Evolutionary conservation across 257 asterid species (phyloP), one percentile per base, ranked within the genome.

Genomic region (Solanum piurae): DNA sequence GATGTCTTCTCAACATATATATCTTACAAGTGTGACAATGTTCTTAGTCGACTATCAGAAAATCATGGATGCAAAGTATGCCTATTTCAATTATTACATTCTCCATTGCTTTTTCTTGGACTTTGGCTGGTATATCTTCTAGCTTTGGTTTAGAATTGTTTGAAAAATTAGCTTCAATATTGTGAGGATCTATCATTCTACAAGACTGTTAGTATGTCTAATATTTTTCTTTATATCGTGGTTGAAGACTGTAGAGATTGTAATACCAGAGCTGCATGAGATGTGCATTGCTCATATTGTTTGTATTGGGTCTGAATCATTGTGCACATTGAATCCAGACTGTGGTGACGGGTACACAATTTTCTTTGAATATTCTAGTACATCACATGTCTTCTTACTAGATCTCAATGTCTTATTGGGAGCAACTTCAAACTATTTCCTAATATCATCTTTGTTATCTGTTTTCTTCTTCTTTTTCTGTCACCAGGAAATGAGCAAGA

Each of bases 221-320:
- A 75, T 89, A 58, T 77, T 58, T 88, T 88, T 85, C 31, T 42
- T 86, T 88, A 91, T 88, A 91, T 92, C 84, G 71, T 86, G 88
- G 20, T 85, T 90, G 62, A 92, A 97, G 99, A 92, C 92, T 86
- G 95, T 91, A 93, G 98, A 97, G 96, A 88, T 36, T 36, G 37
- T 36, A 36, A 36, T 36, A 36, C 99, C 99, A 42, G 99, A 97
- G 94, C 95, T 95, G 88, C 93, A 90, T 58, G 98, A 97, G 95
- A 91, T 97, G 99, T 95, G 98, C 60, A 90, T 88, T 21, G 98
- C 99, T 87, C 99, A 68, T 72, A 18, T 18, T 72, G 14, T 72
- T 72, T 33, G 7, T 16, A 33, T 33, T 33, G 77, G 42, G 25
- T 71, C 42, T 71, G 42, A 71, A 71, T 18, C 77, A 31, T 18